A percentile compares a stretch with the other conserved stretches of the same genome.
Conservation (phyloP, 2,329 filamentous ascomycete species). For the Phialophora chinensis region DNA sequence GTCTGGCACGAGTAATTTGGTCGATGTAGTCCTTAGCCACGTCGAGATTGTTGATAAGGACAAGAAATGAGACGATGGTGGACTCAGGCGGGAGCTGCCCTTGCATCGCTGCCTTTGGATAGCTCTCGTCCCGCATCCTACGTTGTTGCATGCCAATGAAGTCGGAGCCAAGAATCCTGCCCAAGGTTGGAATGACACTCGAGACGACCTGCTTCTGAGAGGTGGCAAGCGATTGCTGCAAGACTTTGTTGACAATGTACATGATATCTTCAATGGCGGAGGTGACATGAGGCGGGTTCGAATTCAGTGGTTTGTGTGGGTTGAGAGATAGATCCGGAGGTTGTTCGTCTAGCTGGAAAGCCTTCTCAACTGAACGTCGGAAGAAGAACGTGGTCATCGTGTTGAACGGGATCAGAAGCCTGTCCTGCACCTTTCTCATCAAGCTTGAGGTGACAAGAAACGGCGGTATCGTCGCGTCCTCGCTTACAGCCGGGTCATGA, state of each 20-base stretch:
- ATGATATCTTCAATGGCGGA: constrained; percentile 98
- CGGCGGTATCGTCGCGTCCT: constrained; percentile 69
- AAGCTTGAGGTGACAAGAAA: constrained; percentile 81
- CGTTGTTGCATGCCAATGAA: constrained; percentile 97
- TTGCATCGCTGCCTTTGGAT: constrained; percentile 78
- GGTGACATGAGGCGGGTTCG: constrained; percentile 87
- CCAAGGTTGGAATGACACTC: constrained; percentile 77
- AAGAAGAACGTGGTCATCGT: constrained; percentile 96
- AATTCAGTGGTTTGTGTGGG: constrained; percentile 71
- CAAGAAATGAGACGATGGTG: constrained; percentile 84
- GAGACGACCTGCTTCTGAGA: constrained; percentile 79
- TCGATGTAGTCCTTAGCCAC: constrained; percentile 88
- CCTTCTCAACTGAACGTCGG: constrained; percentile 92
- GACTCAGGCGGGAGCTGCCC: constrained; percentile 86
- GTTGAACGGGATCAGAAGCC: constrained; percentile 82
- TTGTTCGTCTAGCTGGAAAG: constrained; percentile 92
- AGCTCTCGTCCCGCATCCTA: constrained; percentile 96
- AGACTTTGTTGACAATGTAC: constrained; percentile 95
- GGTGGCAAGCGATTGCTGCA: constrained; percentile 85
- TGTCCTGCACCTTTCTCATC: constrained; percentile 75
- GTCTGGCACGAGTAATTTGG: constrained; percentile 77
- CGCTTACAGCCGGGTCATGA: constrained; percentile 61
- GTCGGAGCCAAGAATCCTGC: constrained; percentile 81
- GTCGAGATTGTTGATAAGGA: constrained; percentile 95
- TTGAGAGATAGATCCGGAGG: constrained; percentile 80